Conservation (phyloP, 371 early-diverging fungal species). For the Umbelopsis sp. region DNA sequence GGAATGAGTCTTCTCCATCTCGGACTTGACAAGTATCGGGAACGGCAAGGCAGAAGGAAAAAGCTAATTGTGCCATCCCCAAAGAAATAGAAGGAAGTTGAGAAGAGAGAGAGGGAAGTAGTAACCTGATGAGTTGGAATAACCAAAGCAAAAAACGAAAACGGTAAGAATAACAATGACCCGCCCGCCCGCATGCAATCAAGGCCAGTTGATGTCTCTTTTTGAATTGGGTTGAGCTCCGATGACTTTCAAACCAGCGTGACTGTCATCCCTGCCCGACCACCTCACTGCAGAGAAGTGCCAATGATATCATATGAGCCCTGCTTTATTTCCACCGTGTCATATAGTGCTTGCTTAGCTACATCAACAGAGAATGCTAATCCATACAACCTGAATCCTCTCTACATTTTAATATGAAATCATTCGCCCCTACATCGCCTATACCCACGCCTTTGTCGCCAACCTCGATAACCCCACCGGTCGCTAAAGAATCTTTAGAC, state of each 20-base stretch:
- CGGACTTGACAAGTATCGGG: conserved; percentile 18
- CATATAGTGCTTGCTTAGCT: too few species aligned
- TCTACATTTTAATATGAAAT: too few species aligned
- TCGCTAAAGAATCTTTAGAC: neutral
- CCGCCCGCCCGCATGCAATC: conserved; percentile 4
- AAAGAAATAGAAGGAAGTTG: conserved; percentile 8
- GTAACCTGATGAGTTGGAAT: neutral
- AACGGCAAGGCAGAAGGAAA: conserved; percentile 26
- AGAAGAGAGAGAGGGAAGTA: conserved; percentile 5
- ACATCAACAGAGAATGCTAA: too few species aligned
- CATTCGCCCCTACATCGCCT: too few species aligned
- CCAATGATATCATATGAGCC: too few species aligned
- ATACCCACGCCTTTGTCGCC: neutral
- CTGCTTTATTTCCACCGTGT: too few species aligned
- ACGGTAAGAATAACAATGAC: conserved; percentile 15
- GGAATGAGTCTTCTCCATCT: conserved; percentile 15
- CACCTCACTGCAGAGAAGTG: too few species aligned
- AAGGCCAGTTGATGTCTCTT: conserved; percentile 18
- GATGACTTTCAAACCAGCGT: conserved; percentile 13
- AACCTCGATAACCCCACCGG: neutral
- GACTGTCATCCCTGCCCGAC: neutral
- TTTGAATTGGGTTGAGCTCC: conserved; percentile 19
- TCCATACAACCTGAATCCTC: too few species aligned
- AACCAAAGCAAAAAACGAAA: conserved; percentile 11
- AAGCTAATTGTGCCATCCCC: conserved; percentile 24